phyloP scores from a whole-genome alignment of 2,329 filamentous ascomycete genomes.

The Penicillium sp. region DNA sequence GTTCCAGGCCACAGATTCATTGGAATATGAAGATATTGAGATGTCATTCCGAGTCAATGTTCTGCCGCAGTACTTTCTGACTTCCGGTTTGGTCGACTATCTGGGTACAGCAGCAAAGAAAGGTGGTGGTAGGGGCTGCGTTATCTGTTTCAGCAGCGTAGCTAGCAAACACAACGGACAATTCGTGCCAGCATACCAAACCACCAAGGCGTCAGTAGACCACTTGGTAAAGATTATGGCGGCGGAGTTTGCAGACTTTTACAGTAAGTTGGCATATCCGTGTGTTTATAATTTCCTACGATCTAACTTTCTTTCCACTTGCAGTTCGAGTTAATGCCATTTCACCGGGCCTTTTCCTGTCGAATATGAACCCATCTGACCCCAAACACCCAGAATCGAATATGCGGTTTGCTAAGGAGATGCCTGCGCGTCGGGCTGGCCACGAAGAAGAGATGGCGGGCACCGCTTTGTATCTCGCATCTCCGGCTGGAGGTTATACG shows the following conservation, averaged over 20 bases:
- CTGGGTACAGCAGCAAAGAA: slow-evolving; percentile 16
- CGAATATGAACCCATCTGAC: background rate
- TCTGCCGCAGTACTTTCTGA: slow-evolving; percentile 19
- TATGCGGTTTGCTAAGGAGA: background rate
- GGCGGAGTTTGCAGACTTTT: slow-evolving; percentile 7
- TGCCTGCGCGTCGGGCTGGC: background rate
- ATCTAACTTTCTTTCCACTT: background rate
- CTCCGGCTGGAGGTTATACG: background rate
- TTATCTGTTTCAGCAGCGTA: slow-evolving; percentile 20
- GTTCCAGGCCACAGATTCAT: background rate
- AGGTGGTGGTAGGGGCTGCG: slow-evolving; percentile 18
- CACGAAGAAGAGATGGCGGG: background rate
- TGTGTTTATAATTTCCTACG: background rate
- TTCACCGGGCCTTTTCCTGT: background rate
- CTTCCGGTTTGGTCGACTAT: slow-evolving; percentile 16
- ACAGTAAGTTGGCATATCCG: background rate
- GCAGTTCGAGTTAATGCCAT: background rate
- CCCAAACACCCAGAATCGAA: background rate
- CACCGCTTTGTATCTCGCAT: background rate
- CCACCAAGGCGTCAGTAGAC: slow-evolving; percentile 13
- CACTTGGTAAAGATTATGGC: slow-evolving; percentile 8
- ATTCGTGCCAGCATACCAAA: slow-evolving; percentile 18
- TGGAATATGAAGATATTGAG: background rate
- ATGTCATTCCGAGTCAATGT: slow-evolving; percentile 13
- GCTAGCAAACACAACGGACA: slow-evolving; percentile 20